Evolutionary conservation across 179 eudicot genomes (phyloP).

Genomic region (Spergularia azorica): DNA sequence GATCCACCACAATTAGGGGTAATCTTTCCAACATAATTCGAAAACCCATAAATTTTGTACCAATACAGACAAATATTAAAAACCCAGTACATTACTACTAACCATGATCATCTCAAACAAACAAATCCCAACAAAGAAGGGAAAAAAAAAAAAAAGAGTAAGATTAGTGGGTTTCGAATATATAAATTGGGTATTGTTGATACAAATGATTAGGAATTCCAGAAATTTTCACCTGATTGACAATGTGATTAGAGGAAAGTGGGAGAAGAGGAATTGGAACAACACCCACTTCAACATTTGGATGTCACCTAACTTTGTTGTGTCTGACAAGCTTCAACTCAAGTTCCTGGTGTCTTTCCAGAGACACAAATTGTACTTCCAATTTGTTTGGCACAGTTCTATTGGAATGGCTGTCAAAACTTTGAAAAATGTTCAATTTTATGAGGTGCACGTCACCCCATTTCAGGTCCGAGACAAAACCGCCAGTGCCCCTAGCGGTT

Average conservation of each 20-base stretch:
- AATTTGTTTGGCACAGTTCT: too few relatives aligned
- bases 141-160: neutral
- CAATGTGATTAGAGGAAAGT: constrained; percentile 20
- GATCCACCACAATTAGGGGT: neutral
- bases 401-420: too few relatives aligned
- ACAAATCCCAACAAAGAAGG: neutral
- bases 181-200: too few relatives aligned
- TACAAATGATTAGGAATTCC: too few relatives aligned
- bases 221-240: constrained; percentile 46
- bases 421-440: too few relatives aligned
- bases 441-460: too few relatives aligned
- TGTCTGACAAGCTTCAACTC: too few relatives aligned
- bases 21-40: neutral
- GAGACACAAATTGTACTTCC: too few relatives aligned
- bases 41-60: neutral
- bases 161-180: neutral
- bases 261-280: constrained; percentile 27
- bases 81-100: neutral
- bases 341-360: too few relatives aligned
- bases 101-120: neutral
- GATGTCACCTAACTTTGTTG: neutral
- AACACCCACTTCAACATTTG: constrained; percentile 15
- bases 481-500: too few relatives aligned
- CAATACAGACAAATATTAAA: neutral
- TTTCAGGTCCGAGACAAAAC: too few relatives aligned